These are phyloP conservation scores for Phytophthora sansomeana DNA, from an alignment of 352 stramenopile species.

Conservation along the genomic window DNA sequence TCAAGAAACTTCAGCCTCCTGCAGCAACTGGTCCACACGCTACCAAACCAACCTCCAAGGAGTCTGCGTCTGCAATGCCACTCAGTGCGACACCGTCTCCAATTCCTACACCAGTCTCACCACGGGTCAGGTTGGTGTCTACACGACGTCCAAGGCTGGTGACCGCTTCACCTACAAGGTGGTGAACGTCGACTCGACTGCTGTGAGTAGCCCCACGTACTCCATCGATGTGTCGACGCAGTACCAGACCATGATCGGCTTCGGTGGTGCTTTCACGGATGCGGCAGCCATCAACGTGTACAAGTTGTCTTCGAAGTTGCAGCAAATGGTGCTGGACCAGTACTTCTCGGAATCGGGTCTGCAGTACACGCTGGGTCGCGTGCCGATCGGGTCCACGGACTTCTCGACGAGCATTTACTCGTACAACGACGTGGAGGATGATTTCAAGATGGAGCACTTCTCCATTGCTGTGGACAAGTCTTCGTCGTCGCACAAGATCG, in stretches of 20 bases:
- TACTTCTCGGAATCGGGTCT: conserved; percentile 82
- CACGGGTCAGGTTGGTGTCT: conserved; percentile 51
- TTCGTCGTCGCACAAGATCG: conserved; percentile 68
- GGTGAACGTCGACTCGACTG: conserved; percentile 31
- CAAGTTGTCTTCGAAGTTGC: conserved; percentile 60
- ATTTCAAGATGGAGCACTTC: conserved; percentile 78
- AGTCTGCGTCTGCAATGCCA: conserved; percentile 63
- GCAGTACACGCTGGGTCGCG: conserved; percentile 84
- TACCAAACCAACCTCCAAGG: conserved; percentile 59
- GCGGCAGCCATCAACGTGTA: conserved; percentile 85
- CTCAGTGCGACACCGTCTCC: conserved; percentile 60
- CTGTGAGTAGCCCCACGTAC: conserved; percentile 43
- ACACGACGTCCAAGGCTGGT: conserved; percentile 55
- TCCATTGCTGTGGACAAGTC: conserved; percentile 71
- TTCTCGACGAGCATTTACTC: conserved; percentile 89
- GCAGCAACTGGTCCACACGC: conserved; percentile 42
- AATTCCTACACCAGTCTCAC: conserved; percentile 56
- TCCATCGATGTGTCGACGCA: conserved; percentile 59
- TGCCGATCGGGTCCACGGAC: conserved; percentile 89
- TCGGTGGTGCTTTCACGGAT: conserved; percentile 92
- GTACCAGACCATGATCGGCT: conserved; percentile 87
- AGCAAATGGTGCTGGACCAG: conserved; percentile 75
- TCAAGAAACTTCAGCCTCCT: conserved; percentile 25
- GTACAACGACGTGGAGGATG: conserved; percentile 79
- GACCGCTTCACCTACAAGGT: conserved; percentile 59